These are phyloP conservation scores for Teunomyces pallodes DNA, from an alignment of 805 yeast species.

Conservation along the genomic window DNA sequence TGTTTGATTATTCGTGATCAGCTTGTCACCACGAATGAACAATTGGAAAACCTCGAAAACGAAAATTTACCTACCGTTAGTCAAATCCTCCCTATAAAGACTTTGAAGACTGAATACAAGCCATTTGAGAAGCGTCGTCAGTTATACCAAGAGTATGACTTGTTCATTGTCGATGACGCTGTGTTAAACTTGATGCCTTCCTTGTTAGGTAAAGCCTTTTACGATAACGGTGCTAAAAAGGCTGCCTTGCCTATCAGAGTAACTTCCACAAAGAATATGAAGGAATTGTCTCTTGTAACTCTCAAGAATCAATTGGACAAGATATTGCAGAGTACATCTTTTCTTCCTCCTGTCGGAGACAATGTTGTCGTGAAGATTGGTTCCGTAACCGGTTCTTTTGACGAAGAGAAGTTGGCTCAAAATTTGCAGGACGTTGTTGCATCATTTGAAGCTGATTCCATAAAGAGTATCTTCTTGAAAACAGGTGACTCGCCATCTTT, in stretches of 20 bases:
- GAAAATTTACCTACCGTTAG: slow-evolving; percentile 44
- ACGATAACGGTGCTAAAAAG: slow-evolving; percentile 47
- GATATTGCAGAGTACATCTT: slow-evolving; percentile 55
- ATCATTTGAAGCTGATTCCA: slow-evolving; percentile 42
- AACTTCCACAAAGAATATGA: slow-evolving; percentile 25
- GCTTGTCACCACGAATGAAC: slow-evolving; percentile 42
- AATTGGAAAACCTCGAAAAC: slow-evolving; percentile 46
- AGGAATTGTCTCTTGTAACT: slow-evolving; percentile 47
- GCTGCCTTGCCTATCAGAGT: slow-evolving; percentile 66
- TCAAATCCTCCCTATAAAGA: slow-evolving; percentile 65
- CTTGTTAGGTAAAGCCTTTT: slow-evolving; percentile 77
- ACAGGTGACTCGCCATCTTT: slow-evolving; percentile 73
- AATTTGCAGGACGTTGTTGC: slow-evolving; percentile 58
- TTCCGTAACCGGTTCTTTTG: slow-evolving; percentile 34
- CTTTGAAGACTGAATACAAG: slow-evolving; percentile 81
- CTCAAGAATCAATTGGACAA: slow-evolving; percentile 59
- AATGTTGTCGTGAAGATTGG: slow-evolving; percentile 70
- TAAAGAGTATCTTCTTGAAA: slow-evolving; percentile 64
- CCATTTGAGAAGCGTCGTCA: slow-evolving; percentile 86
- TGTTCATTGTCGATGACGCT: slow-evolving; percentile 83
- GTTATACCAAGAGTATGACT: slow-evolving; percentile 62
- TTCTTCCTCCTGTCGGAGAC: slow-evolving; percentile 71
- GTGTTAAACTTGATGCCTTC: slow-evolving; percentile 78
- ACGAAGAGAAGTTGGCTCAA: slow-evolving; percentile 50
- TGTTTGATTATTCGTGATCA: slow-evolving; percentile 72